Percentiles rank a stretch among this genome's conserved stretches.
Conservation (phyloP, 2,329 filamentous ascomycete species). For the Trichoderma brevicompactum region DNA sequence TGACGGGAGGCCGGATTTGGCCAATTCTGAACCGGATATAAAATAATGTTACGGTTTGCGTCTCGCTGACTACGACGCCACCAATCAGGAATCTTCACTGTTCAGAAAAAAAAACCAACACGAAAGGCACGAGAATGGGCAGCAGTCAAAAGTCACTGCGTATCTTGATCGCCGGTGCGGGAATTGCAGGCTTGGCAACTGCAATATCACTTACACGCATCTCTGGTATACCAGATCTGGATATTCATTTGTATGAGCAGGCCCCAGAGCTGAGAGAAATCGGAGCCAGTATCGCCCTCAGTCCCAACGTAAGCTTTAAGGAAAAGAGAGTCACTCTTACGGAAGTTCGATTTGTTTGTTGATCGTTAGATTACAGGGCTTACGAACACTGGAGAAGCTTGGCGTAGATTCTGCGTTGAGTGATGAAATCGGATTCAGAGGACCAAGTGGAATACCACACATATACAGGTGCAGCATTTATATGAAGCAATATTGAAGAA, state of each 20-base stretch:
- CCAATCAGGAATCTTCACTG: constrained; percentile 6
- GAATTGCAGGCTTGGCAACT: constrained; percentile 46
- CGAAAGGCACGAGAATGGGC: neutral
- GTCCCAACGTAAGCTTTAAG: constrained; percentile 46
- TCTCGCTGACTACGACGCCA: neutral
- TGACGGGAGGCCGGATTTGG: neutral
- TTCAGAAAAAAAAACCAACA: neutral
- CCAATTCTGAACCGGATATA: neutral
- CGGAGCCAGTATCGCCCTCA: constrained; percentile 53
- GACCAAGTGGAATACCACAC: constrained; percentile 32
- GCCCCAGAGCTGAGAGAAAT: constrained; percentile 51
- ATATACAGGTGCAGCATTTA: constrained; percentile 2
- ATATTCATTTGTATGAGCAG: constrained; percentile 55
- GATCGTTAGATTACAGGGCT: constrained; percentile 35
- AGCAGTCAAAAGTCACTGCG: constrained; percentile 19
- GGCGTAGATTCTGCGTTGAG: constrained; percentile 51
- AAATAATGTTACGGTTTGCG: constrained; percentile 7
- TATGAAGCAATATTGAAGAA: rapidly evolving
- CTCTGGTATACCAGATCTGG: constrained; percentile 39
- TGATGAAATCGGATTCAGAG: constrained; percentile 47
- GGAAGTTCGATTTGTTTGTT: constrained; percentile 29
- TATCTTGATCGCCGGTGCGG: constrained; percentile 33
- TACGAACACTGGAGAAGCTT: constrained; percentile 55
- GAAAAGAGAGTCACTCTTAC: neutral
- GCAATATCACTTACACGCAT: constrained; percentile 50